These are phyloP conservation scores for Raffaelea deltoideospora DNA, from an alignment of 2,329 filamentous ascomycete genomes.

Conservation along the genomic window DNA sequence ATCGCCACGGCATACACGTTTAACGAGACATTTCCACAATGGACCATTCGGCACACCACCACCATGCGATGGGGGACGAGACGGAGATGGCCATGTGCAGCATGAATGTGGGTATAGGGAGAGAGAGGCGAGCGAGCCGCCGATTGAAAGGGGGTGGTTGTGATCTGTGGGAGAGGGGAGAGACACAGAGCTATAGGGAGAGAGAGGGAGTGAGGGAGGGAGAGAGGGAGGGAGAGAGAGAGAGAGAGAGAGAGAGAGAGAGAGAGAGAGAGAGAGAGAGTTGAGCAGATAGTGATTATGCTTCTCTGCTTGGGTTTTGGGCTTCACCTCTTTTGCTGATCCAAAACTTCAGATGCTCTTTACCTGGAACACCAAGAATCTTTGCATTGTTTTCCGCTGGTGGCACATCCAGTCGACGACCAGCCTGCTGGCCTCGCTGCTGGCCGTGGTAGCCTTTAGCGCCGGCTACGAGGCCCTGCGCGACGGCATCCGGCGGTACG, in stretches of 20 bases:
- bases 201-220: too few species aligned
- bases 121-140: too few species aligned
- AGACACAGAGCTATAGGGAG: too few species aligned
- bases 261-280: too few species aligned
- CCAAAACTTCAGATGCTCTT: constrained; percentile 67
- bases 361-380: constrained; percentile 84
- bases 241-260: too few species aligned
- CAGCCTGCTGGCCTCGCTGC: constrained; percentile 66
- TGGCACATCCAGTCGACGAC: constrained; percentile 71
- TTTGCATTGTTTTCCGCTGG: constrained; percentile 87
- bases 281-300: too few species aligned
- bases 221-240: too few species aligned
- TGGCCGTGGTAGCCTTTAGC: constrained; percentile 67
- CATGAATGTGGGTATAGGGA: constrained; percentile 64
- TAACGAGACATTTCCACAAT: constrained; percentile 13
- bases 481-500: constrained; percentile 61
- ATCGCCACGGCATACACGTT: not conserved
- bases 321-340: not conserved
- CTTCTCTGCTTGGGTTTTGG: not conserved
- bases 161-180: too few species aligned
- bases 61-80: constrained; percentile 38
- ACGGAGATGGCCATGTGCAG: constrained; percentile 56
- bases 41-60: constrained; percentile 29
- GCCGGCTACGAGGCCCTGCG: constrained; percentile 91
- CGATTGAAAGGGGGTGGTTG: too few species aligned